These are phyloP conservation scores for Suillus occidentalis DNA, from an alignment of 768 basidiomycete species.

Conservation along the genomic window DNA sequence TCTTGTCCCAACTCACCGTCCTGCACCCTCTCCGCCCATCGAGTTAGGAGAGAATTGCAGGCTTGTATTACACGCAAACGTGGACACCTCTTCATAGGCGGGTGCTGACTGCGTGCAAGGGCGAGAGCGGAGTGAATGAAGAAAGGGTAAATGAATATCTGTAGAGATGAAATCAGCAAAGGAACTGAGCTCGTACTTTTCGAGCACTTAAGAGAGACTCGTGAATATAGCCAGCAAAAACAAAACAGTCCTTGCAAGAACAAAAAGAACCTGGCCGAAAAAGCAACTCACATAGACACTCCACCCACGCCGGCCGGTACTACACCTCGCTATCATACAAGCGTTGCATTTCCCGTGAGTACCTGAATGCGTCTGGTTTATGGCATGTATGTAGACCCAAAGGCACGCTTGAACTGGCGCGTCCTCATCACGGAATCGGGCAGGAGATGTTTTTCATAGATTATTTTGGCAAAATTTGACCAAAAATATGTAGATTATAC, in stretches of 20 bases:
- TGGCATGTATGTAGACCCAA: too few species aligned
- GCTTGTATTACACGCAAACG: slow-evolving; percentile 38
- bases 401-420: too few species aligned
- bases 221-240: not conserved
- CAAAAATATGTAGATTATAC: too few species aligned
- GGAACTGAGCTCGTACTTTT: not conserved
- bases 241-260: not conserved
- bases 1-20: slow-evolving; percentile 58
- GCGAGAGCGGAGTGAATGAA: slow-evolving; percentile 43
- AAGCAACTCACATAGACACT: slow-evolving; percentile 61
- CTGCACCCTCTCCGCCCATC: slow-evolving; percentile 5
- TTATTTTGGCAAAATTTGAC: too few species aligned
- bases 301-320: slow-evolving; percentile 59
- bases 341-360: not conserved
- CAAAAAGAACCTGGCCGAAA: not conserved
- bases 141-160: not conserved
- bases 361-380: too few species aligned
- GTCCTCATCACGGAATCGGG: too few species aligned
- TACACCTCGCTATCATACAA: slow-evolving; percentile 52
- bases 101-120: slow-evolving; percentile 53
- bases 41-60: slow-evolving; percentile 37
- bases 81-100: slow-evolving; percentile 47
- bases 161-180: not conserved
- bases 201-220: not conserved
- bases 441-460: too few species aligned